A percentile compares a stretch with the other conserved stretches of the same genome.
Evolutionary conservation across 345 rosid species (phyloP).

Genomic region (Noccaea bulbosa): DNA sequence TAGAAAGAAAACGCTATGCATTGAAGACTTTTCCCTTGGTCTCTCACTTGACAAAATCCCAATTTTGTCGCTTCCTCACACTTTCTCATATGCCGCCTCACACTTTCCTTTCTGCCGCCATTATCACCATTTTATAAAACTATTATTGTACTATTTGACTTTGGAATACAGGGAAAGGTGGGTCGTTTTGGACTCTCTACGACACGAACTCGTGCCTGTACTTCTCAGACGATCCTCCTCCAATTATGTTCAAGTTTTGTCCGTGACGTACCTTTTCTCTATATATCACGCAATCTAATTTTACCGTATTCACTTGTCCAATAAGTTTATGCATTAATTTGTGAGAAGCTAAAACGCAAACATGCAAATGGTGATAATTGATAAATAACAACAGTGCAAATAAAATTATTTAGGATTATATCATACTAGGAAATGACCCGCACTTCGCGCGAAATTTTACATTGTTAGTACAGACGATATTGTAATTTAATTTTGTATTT

Average conservation of each 20-base stretch:
- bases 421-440: no score
- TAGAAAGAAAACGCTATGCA: constrained; percentile 38
- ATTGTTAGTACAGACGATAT: no score
- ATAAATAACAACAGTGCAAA: no score
- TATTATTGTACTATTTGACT: no score
- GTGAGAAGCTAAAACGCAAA: background rate
- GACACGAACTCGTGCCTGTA: constrained; percentile 38
- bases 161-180: background rate
- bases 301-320: constrained; percentile 18
- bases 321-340: constrained; percentile 6
- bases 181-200: constrained; percentile 23
- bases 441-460: no score
- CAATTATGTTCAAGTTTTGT: constrained; percentile 32
- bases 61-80: constrained; percentile 34
- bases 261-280: constrained; percentile 30
- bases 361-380: background rate
- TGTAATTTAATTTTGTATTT: no score
- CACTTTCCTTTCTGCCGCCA: no score
- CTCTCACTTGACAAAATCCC: constrained; percentile 52
- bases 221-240: constrained; percentile 16
- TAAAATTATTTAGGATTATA: background rate
- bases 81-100: constrained; percentile 31
- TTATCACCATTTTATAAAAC: no score
- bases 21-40: constrained; percentile 47
- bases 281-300: constrained; percentile 26